A percentile compares a stretch with the other conserved stretches of the same genome.
Conservation (phyloP, 306 rosid species). For the Trichosanthes truncata region DNA sequence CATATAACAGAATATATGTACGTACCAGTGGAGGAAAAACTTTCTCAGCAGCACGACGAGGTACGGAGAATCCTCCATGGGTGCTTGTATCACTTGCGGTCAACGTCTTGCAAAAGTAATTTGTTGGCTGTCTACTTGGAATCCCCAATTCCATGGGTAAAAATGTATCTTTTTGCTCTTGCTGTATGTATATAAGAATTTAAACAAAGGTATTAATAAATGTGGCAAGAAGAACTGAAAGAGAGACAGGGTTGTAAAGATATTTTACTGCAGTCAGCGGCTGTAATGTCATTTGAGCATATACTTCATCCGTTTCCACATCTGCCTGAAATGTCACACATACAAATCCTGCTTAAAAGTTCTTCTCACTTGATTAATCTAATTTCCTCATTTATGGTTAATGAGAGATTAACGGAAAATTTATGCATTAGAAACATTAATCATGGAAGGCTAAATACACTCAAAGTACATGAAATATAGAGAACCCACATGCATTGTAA, state of each 20-base stretch:
- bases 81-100: conserved; percentile 89
- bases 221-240: conserved; percentile 3
- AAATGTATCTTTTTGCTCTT: conserved; percentile 91
- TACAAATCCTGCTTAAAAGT: conserved; percentile 6
- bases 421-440: neutral
- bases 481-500: conserved; percentile 74
- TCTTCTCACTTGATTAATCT: neutral
- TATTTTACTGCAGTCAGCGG: conserved; percentile 60
- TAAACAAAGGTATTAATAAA: neutral
- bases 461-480: conserved; percentile 1
- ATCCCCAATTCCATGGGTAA: conserved; percentile 81
- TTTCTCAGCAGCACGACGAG: conserved; percentile 93
- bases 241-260: neutral
- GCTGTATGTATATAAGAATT: conserved; percentile 22
- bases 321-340: conserved; percentile 67
- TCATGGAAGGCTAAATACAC: conserved; percentile 1
- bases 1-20: conserved; percentile 13
- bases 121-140: conserved; percentile 78
- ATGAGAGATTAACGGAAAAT: neutral
- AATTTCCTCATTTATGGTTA: neutral
- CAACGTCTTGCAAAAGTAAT: conserved; percentile 84
- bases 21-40: conserved; percentile 77
- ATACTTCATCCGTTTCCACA: conserved; percentile 87
- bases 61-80: conserved; percentile 90
- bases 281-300: conserved; percentile 91